Evolutionary conservation across 305 asterid species (phyloP).

Genomic region (Fraxinus angustifolia): DNA sequence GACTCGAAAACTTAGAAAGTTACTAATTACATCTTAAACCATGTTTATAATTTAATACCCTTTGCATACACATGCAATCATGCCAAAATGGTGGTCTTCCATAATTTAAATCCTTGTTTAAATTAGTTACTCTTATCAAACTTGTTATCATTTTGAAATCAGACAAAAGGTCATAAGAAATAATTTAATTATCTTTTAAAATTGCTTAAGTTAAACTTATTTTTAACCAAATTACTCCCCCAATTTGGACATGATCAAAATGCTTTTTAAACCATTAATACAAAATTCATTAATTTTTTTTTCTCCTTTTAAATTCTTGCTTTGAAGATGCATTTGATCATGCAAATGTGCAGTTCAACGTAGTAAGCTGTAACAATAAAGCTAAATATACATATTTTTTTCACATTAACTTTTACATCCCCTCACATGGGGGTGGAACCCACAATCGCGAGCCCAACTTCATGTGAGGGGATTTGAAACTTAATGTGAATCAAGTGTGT

Average conservation of each 20-base stretch:
- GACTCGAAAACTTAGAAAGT: not conserved
- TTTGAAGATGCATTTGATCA: constrained; percentile 47
- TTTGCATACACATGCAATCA: not conserved
- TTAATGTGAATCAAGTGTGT: too few relatives aligned
- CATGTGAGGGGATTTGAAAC: too few relatives aligned
- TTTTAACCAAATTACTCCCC: constrained; percentile 68
- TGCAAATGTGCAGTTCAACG: constrained; percentile 46
- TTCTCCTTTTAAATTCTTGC: not conserved
- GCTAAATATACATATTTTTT: too few relatives aligned
- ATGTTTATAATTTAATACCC: too few relatives aligned
- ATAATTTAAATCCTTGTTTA: constrained; percentile 22
- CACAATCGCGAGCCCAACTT: too few relatives aligned
- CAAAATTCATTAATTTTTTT: not conserved
- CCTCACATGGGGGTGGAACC: too few relatives aligned
- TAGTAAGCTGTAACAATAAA: not conserved
- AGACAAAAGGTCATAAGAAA: constrained; percentile 16
- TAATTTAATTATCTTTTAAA: constrained; percentile 23
- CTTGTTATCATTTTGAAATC: constrained; percentile 28
- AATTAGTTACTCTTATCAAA: constrained; percentile 25
- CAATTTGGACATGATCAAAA: constrained; percentile 53
- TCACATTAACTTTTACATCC: too few relatives aligned
- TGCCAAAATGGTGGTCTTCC: not conserved
- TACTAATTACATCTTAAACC: not conserved
- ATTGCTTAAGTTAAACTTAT: constrained; percentile 35
- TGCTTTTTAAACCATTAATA: constrained; percentile 35